phyloP scores from a whole-genome alignment of 371 early-diverging fungal species.

The Apophysomyces variabilis region DNA sequence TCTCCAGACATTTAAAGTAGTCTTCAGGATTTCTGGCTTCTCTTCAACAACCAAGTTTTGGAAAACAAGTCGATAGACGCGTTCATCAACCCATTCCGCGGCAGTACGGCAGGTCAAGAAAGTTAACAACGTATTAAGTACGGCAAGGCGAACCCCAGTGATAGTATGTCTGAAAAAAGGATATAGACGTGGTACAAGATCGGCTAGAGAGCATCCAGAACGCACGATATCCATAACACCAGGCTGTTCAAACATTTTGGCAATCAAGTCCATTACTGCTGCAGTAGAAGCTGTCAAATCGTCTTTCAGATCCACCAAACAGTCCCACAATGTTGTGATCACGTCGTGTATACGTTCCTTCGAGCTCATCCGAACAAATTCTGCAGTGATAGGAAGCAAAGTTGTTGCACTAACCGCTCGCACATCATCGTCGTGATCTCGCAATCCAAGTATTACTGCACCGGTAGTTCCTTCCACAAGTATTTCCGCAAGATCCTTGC shows the following conservation, averaged over 20 bases:
- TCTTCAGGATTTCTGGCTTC: constrained; percentile 65
- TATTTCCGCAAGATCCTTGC: constrained; percentile 79
- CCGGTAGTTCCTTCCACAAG: constrained; percentile 66
- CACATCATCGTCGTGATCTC: constrained; percentile 92
- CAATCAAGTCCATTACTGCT: constrained; percentile 92
- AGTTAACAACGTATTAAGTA: constrained; percentile 79
- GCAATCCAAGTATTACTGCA: constrained; percentile 63
- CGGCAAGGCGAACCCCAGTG: constrained; percentile 84
- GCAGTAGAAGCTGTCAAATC: constrained; percentile 93
- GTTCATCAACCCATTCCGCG: constrained; percentile 78
- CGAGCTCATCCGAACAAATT: constrained; percentile 68
- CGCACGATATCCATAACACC: constrained; percentile 65
- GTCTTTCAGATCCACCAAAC: constrained; percentile 81
- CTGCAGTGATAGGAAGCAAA: constrained; percentile 85
- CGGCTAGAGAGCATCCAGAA: constrained; percentile 55
- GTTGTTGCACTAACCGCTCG: constrained; percentile 91
- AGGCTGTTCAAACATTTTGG: constrained; percentile 75
- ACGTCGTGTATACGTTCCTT: constrained; percentile 72
- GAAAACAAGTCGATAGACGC: constrained; percentile 78
- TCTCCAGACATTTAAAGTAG: constrained; percentile 76
- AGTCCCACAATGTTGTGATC: constrained; percentile 84
- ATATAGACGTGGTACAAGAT: constrained; percentile 83
- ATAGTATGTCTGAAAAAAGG: constrained; percentile 96
- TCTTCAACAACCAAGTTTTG: constrained; percentile 94
- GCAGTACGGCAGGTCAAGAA: constrained; percentile 73